Base-by-base conservation (phyloP, 225 moss, liverwort and hornwort genomes). In the Pleurozium schreberi region DNA sequence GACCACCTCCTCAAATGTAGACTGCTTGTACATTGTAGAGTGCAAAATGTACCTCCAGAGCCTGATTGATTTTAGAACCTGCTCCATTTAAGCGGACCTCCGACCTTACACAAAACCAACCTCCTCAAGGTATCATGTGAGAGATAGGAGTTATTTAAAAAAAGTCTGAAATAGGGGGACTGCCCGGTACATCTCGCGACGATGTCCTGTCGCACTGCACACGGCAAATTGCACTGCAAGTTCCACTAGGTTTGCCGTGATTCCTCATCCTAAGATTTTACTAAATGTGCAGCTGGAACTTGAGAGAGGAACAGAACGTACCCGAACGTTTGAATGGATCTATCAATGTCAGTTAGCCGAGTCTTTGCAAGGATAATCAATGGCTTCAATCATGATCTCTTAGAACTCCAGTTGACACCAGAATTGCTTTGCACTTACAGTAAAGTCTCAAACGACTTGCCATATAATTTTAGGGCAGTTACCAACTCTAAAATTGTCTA, bases 301-400 rank as follows among this genome's bases (percentile, higher is more conserved):
- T 67, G 55, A 68, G 57, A 10, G 18, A 42, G 28, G 36, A 14
- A 22, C n/a, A 18, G 1, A 20, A 26, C 73, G 30, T 23, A 34
- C 55, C n/a, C 26, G 18, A 57, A 4, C 14, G 17, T 36, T 69
- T 60, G 10, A 60, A 50, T 87, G 14, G 38, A 14, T 62, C 19
- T 30, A 18, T 70, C 25, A 33, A 47, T 38, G 42, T 17, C 80
- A 59, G 40, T 23, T 15, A 45, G 79, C 45, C 65, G 60, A 70
- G 74, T 88, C 88, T 91, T 88, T 74, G 85, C 77, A 82, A 49
- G 67, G 82, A 88, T 81, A 88, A 88, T 82, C 91, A 88, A 82
- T 88, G 86, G 86, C 86, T 91, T 86, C 84, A 87, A 79, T 87
- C 90, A 90, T 71, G 79, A 71, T 70, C 87, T 86, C 58, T 38